Conservation (phyloP, 352 stramenopile species). For the Peronospora destructor region DNA sequence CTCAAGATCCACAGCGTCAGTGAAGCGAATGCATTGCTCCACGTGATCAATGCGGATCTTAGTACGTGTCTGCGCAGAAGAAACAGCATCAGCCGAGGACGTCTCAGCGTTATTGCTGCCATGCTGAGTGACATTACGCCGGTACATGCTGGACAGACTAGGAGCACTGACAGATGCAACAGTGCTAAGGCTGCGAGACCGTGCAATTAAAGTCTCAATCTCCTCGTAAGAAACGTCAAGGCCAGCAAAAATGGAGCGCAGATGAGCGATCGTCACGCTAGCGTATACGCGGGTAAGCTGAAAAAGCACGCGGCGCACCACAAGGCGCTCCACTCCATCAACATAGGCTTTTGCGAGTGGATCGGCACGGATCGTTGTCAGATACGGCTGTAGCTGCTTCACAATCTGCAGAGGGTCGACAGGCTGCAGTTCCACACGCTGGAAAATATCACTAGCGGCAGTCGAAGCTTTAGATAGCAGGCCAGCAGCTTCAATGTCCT, state of each 20-base stretch:
- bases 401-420: conserved; percentile 78
- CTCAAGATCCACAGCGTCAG: conserved; percentile 69
- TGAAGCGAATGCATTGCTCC: conserved; percentile 80
- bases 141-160: conserved; percentile 61
- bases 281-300: conserved; percentile 85
- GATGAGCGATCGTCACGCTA: conserved; percentile 77
- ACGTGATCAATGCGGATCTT: conserved; percentile 84
- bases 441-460: conserved; percentile 56
- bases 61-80: conserved; percentile 42
- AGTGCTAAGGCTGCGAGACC: conserved; percentile 61
- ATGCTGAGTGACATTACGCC: conserved; percentile 39
- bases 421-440: conserved; percentile 58
- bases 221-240: conserved; percentile 66
- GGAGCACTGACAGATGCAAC: conserved; percentile 53
- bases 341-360: conserved; percentile 48
- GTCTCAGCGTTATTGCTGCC: conserved; percentile 44
- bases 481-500: conserved; percentile 81
- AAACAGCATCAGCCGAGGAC: conserved; percentile 42
- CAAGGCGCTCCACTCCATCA: conserved; percentile 52
- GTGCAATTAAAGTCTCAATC: conserved; percentile 85
- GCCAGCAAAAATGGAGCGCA: conserved; percentile 83
- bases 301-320: conserved; percentile 75
- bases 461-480: conserved; percentile 53
- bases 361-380: conserved; percentile 39
- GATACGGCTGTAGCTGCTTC: conserved; percentile 53